Conservation (phyloP, 2,329 filamentous ascomycete genomes). For the Blastomyces emzantsi region DNA sequence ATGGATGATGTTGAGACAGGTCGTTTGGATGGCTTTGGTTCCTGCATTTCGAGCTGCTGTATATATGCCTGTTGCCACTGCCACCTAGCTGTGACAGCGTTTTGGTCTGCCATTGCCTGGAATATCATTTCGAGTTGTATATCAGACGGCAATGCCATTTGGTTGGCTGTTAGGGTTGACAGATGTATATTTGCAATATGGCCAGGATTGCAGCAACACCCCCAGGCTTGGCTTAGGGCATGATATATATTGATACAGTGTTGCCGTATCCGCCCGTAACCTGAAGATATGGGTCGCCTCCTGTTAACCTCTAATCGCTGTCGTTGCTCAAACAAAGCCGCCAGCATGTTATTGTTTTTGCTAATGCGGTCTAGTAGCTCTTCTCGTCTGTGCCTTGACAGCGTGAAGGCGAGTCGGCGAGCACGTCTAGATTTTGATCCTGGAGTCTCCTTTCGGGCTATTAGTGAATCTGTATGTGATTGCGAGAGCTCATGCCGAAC, state of each 20-base stretch:
- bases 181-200: constrained; percentile 2
- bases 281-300: not conserved
- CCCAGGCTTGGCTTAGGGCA: not conserved
- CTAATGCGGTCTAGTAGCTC: not conserved
- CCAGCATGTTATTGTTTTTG: not conserved
- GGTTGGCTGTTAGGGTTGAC: not conserved
- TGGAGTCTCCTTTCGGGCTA: not conserved
- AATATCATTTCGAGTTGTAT: not conserved
- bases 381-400: not conserved
- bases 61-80: constrained; percentile 3
- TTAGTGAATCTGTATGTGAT: not conserved
- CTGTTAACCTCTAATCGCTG: not conserved
- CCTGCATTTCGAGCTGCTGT: not conserved
- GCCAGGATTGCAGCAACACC: not conserved
- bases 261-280: constrained; percentile 1
- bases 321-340: not conserved
- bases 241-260: not conserved
- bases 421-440: not conserved
- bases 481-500: not conserved
- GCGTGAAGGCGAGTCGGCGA: not conserved
- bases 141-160: not conserved
- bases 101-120: not conserved
- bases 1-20: not conserved
- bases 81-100: not conserved
- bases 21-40: not conserved